Evolutionary conservation across 2,329 filamentous ascomycete genomes (phyloP).

Genomic region (Stagonosporopsis chrysanthemi): DNA sequence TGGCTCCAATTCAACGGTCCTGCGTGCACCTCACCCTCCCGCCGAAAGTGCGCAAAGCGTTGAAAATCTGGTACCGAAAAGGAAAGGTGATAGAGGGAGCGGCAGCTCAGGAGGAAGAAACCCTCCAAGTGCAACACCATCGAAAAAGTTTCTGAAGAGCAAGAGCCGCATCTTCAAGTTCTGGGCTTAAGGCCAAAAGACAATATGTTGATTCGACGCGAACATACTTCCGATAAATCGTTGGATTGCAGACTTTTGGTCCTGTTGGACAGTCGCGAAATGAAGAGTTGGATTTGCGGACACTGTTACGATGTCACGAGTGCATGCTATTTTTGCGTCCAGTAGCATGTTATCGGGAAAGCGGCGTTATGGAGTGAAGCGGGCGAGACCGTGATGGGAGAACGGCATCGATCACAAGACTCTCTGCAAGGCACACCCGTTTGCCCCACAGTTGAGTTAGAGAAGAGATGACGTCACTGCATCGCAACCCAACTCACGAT

Average conservation of each 20-base stretch:
- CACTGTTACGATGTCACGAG: conserved; percentile 28
- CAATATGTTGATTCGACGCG: conserved; percentile 18
- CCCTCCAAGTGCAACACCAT: conserved; percentile 20
- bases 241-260: conserved; percentile 10
- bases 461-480: conserved; percentile 38
- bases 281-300: conserved; percentile 7
- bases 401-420: conserved; percentile 30
- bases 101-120: conserved; percentile 12
- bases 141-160: conserved; percentile 44
- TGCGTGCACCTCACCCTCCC: conserved; percentile 21
- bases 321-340: conserved; percentile 25
- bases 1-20: conserved; percentile 31
- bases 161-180: conserved; percentile 50
- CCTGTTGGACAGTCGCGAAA: conserved; percentile 13
- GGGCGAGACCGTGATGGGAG: conserved; percentile 7
- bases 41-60: conserved; percentile 11
- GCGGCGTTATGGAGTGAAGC: conserved; percentile 2
- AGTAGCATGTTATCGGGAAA: conserved; percentile 20
- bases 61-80: conserved; percentile 30
- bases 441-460: conserved; percentile 18
- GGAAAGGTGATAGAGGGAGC: conserved; percentile 22
- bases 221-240: not conserved
- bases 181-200: conserved; percentile 36
- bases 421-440: conserved; percentile 49
- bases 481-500: conserved; percentile 1